Evolutionary conservation across 495 filamentous ascomycete species (phyloP).

Genomic region (Daldinia grandis): DNA sequence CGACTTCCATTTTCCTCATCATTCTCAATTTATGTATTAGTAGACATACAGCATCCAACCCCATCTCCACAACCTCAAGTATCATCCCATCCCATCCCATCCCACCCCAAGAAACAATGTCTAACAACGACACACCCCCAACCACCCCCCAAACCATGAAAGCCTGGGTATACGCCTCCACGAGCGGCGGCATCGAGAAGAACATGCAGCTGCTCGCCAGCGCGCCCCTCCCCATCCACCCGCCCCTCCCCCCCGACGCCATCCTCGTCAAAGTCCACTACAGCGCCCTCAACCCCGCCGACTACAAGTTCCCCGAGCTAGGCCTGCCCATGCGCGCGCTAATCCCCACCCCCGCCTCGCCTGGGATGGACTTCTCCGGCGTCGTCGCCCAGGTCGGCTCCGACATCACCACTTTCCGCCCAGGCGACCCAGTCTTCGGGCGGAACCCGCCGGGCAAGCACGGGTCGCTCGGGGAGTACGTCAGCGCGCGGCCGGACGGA

Average conservation of each 20-base stretch:
- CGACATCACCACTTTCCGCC: constrained; percentile 42
- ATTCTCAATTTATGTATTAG: too few species aligned
- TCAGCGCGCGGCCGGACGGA: constrained; percentile 42
- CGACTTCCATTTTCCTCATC: too few species aligned
- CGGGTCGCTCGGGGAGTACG: constrained; percentile 67
- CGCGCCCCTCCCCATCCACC: constrained; percentile 51
- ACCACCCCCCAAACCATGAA: constrained; percentile 59
- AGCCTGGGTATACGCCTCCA: constrained; percentile 67
- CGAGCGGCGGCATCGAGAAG: constrained; percentile 62
- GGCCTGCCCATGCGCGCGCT: constrained; percentile 52
- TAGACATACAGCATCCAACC: too few species aligned
- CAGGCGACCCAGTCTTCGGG: constrained; percentile 68
- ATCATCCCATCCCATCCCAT: neutral
- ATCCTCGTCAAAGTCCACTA: constrained; percentile 66
- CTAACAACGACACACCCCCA: neutral
- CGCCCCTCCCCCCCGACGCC: constrained; percentile 50
- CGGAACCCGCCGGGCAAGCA: constrained; percentile 49
- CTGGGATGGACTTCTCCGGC: constrained; percentile 71
- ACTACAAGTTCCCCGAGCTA: constrained; percentile 73
- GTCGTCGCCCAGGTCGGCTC: constrained; percentile 58
- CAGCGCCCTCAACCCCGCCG: constrained; percentile 70
- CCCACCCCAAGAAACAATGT: neutral
- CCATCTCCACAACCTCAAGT: neutral
- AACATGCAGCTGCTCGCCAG: constrained; percentile 61
- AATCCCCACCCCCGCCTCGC: constrained; percentile 60